Base-by-base conservation (phyloP, 176 grass and related monocot species). In the Zea mays region DNA sequence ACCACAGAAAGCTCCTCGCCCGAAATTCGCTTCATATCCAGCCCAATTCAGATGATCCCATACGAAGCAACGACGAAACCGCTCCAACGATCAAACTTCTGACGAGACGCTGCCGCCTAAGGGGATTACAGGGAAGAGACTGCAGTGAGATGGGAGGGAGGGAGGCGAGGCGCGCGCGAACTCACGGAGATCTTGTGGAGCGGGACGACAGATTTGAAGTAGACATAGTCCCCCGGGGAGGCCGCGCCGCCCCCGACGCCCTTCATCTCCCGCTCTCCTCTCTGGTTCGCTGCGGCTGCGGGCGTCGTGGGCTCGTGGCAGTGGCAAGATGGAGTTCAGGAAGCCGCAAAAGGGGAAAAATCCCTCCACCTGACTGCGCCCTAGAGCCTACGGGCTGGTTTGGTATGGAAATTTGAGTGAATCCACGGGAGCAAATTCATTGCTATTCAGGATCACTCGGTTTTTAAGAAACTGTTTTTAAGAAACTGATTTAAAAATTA, bases 171-270 rank as follows among this genome's bases (percentile, higher is more conserved):
- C 40, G 33, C 40, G 21, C 10, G 73, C 44, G 15, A 55, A 39
- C 87, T 73, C 86, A 98, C 95, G 5, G 91, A 94, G 87, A 98
- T 98, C 89, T 98, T 94, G 85, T 94, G 91, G 57, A 98, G 85
- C 50, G 95, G 95, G 42, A 98, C 91, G 63, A 88, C 82, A 50
- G 95, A 98, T 76, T 98, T 98, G 89, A 98, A 94, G 85, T 94
- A 80, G 59, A 92, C 81, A 57, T 94, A 98, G 85, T 98, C 95
- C 35, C 95, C 95, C 9, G 95, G 91, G 15, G 69, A 49, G 74
- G 78, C 73, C 46, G 73, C 77, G 82, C 81, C 61, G 46, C 57
- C 83, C 27, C 86, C 50, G 2, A 63, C 82, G 7, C 65, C 52
- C 65, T 73, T 83, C 87, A 78, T 89, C 72, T 76, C 16, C 15